These are phyloP conservation scores for Jacaranda copaia DNA, from an alignment of 257 asterid species.

Conservation along the genomic window DNA sequence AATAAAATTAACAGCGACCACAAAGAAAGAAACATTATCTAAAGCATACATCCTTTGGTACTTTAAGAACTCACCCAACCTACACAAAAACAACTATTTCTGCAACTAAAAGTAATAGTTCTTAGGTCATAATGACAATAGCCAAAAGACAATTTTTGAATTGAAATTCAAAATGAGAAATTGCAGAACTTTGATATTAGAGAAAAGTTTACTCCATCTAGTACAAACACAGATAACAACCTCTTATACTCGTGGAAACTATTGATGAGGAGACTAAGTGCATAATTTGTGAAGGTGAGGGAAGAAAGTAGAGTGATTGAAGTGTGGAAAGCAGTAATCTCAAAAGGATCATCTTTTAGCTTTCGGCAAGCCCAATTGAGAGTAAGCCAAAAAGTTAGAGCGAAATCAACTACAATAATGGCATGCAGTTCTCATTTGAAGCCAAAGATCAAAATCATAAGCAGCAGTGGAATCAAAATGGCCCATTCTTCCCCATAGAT, in stretches of 20 bases:
- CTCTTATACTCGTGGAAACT: background rate
- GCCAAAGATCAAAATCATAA: background rate
- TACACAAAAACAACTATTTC: too few species aligned
- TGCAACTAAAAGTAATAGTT: too few species aligned
- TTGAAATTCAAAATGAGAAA: background rate
- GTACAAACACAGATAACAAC: background rate
- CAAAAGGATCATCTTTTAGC: constrained; percentile 9
- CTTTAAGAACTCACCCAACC: too few species aligned
- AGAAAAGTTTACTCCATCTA: background rate
- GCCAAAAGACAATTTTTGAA: background rate
- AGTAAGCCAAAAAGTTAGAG: background rate
- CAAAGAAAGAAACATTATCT: background rate
- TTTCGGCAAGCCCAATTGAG: constrained; percentile 17
- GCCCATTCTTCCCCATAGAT: too few species aligned
- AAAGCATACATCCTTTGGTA: too few species aligned
- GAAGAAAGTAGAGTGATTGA: background rate
- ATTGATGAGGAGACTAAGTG: background rate
- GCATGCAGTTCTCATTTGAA: background rate
- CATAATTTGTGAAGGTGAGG: background rate
- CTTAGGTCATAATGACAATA: background rate
- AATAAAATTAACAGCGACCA: background rate
- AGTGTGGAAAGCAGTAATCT: background rate
- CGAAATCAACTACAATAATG: background rate
- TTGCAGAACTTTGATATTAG: background rate
- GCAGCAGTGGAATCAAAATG: background rate